Conservation (phyloP, 2,329 filamentous ascomycete species). For the Sarocladiaceae sp. region DNA sequence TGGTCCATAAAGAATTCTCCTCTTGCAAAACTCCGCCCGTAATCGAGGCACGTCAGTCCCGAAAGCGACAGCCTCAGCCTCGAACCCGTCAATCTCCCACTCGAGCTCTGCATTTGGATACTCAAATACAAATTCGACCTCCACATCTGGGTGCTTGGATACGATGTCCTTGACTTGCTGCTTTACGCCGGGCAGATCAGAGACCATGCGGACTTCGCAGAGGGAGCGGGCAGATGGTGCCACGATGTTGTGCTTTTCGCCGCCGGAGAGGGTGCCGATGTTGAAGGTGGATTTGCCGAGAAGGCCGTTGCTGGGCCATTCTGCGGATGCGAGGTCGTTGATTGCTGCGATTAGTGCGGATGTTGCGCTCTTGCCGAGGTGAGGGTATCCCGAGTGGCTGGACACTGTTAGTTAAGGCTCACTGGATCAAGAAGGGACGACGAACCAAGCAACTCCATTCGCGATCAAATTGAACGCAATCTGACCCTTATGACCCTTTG, state of each 20-base stretch:
- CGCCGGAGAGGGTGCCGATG: slow-evolving; percentile 32
- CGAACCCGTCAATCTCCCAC: slow-evolving; percentile 33
- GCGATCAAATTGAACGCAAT: slow-evolving; percentile 47
- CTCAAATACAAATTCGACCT: slow-evolving; percentile 29
- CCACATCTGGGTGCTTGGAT: slow-evolving; percentile 25
- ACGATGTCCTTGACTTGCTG: slow-evolving; percentile 26
- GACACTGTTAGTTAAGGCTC: slow-evolving; percentile 26
- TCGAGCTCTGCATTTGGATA: slow-evolving; percentile 33
- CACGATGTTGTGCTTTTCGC: slow-evolving; percentile 34
- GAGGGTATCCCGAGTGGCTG: slow-evolving; percentile 83
- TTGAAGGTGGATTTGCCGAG: slow-evolving; percentile 35
- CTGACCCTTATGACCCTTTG: slow-evolving; percentile 20
- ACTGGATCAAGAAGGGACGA: neutral
- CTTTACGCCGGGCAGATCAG: slow-evolving; percentile 29
- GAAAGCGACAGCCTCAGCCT: slow-evolving; percentile 30
- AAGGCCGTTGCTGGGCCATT: slow-evolving; percentile 29
- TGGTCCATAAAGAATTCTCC: slow-evolving; percentile 33
- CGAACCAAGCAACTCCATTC: slow-evolving; percentile 47
- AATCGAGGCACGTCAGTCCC: slow-evolving; percentile 35
- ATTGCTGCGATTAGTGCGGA: slow-evolving; percentile 26
- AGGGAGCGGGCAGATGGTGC: slow-evolving; percentile 32
- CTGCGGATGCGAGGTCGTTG: slow-evolving; percentile 23
- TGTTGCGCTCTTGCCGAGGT: slow-evolving; percentile 33
- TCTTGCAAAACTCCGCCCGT: slow-evolving; percentile 22
- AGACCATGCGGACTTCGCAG: slow-evolving; percentile 33